Conservation (phyloP, 2,329 filamentous ascomycete genomes). For the Arthrobotrys conoides region DNA sequence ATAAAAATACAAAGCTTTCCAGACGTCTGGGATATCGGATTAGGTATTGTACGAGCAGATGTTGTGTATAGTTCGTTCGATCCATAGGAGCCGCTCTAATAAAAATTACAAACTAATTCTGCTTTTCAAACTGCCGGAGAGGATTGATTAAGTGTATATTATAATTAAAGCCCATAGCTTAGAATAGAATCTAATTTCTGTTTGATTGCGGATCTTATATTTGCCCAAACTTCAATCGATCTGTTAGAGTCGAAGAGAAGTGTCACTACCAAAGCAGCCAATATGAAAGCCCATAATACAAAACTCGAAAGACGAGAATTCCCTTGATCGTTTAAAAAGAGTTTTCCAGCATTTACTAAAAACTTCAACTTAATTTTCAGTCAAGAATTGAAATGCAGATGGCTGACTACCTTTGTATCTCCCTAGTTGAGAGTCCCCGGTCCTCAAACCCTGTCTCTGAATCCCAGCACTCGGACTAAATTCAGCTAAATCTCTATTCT, state of each 20-base stretch:
- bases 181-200: not conserved
- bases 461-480: too few species aligned
- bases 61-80: too few species aligned
- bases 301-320: not conserved
- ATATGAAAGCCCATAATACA: not conserved
- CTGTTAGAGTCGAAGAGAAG: not conserved
- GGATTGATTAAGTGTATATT: not conserved
- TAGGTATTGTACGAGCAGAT: not conserved
- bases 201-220: not conserved
- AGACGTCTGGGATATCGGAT: not conserved
- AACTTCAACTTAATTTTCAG: not conserved
- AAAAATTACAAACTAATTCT: not conserved
- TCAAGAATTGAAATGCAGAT: not conserved
- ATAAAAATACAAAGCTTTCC: conserved; percentile 9
- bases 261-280: not conserved
- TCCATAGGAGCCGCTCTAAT: conserved; percentile 1
- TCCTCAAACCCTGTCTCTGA: not conserved
- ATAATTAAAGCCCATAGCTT: not conserved
- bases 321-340: not conserved
- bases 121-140: too few species aligned
- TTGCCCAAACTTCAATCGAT: not conserved
- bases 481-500: not conserved
- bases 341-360: not conserved
- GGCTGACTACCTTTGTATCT: not conserved
- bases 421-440: not conserved